Evolutionary conservation across 768 basidiomycete species (phyloP).

Genomic region (Tylopilus subfusipes): DNA sequence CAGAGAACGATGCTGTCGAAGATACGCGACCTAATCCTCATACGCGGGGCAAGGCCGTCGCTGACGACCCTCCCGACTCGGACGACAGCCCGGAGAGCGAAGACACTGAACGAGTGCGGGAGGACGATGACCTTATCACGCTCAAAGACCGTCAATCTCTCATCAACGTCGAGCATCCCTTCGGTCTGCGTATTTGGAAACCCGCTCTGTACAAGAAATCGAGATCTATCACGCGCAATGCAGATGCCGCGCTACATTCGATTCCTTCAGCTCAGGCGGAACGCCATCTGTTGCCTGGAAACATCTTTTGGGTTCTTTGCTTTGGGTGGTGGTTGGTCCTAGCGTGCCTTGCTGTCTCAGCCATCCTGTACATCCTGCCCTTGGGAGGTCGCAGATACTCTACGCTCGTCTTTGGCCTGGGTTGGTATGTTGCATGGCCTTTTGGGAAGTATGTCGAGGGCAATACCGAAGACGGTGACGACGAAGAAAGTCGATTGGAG

Average conservation of each 20-base stretch:
- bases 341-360: slow-evolving; percentile 63
- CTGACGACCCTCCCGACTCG: slow-evolving; percentile 39
- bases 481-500: slow-evolving; percentile 36
- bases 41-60: slow-evolving; percentile 41
- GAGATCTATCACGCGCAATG: slow-evolving; percentile 92
- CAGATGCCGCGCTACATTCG: slow-evolving; percentile 90
- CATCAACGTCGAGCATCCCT: slow-evolving; percentile 98
- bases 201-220: slow-evolving; percentile 98
- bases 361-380: slow-evolving; percentile 67
- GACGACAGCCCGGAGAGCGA: slow-evolving; percentile 40
- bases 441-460: slow-evolving; percentile 99
- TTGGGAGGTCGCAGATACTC: slow-evolving; percentile 82
- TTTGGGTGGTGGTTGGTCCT: slow-evolving; percentile 95
- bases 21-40: slow-evolving; percentile 22
- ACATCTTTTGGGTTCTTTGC: slow-evolving; percentile 83
- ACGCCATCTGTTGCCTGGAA: slow-evolving; percentile 89
- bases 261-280: slow-evolving; percentile 92
- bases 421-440: slow-evolving; percentile 97
- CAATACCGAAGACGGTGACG: slow-evolving; percentile 44
- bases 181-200: slow-evolving; percentile 99
- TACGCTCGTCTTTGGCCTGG: slow-evolving; percentile 83
- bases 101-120: slow-evolving; percentile 18
- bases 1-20: slow-evolving; percentile 31
- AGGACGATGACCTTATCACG: slow-evolving; percentile 84
- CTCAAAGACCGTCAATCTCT: slow-evolving; percentile 95